A percentile compares a stretch with the other conserved stretches of the same genome.
Evolutionary conservation across 768 basidiomycete species (phyloP).

Genomic region (Sistotremastrum niveocremeum): DNA sequence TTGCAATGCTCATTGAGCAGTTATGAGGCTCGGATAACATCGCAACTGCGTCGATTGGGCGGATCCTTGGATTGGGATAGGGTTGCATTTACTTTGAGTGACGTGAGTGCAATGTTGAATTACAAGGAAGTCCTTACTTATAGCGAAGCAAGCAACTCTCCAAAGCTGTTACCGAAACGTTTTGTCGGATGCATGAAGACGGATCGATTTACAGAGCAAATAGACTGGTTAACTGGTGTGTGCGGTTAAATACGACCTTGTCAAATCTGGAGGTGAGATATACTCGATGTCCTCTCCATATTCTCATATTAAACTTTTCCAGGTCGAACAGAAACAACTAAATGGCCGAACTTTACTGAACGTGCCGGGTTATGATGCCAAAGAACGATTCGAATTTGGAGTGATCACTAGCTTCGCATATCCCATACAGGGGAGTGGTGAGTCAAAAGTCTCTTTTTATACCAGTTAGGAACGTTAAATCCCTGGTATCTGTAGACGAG

Average conservation of each 20-base stretch:
- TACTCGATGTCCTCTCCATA: neutral
- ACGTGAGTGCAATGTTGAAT: constrained; percentile 29
- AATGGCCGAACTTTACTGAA: constrained; percentile 71
- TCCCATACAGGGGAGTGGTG: constrained; percentile 73
- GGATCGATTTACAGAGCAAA: constrained; percentile 92
- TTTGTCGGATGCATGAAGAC: constrained; percentile 82
- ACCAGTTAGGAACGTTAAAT: neutral
- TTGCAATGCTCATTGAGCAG: constrained; percentile 23
- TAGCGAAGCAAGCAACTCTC: constrained; percentile 34
- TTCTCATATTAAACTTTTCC: neutral
- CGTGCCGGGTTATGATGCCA: constrained; percentile 90
- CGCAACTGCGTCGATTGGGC: constrained; percentile 77
- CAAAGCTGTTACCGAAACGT: constrained; percentile 82
- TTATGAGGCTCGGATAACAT: constrained; percentile 87
- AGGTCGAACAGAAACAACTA: constrained; percentile 90
- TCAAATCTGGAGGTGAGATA: constrained; percentile 83
- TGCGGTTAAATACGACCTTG: constrained; percentile 85
- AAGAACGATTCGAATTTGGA: constrained; percentile 95
- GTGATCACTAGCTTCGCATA: constrained; percentile 96
- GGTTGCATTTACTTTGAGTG: constrained; percentile 91
- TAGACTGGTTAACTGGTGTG: constrained; percentile 97
- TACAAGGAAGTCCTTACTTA: neutral
- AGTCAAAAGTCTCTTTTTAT: constrained; percentile 7
- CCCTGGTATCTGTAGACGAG: constrained; percentile 42
- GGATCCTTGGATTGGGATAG: constrained; percentile 93